These are phyloP conservation scores for Citrus inodora DNA, from an alignment of 345 rosid genomes.

Conservation along the genomic window DNA sequence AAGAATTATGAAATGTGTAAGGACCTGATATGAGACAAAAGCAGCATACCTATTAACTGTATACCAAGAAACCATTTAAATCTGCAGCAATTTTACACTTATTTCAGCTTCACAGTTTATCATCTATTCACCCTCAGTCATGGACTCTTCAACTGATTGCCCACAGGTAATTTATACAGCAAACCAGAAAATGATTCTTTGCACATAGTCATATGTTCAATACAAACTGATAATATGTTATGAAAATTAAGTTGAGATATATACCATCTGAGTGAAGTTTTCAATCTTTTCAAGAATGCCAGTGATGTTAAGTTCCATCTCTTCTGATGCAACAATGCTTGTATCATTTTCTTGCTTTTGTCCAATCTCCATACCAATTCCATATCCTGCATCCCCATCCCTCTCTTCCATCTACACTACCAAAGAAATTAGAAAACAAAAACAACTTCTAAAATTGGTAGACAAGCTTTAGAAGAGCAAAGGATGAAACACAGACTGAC, in stretches of 20 bases:
- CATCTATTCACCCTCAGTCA: not conserved
- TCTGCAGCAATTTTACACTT: not conserved
- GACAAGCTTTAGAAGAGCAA: conserved; percentile 3
- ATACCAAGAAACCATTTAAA: not conserved
- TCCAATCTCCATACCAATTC: conserved; percentile 23
- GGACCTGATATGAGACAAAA: too few species aligned
- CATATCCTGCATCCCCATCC: conserved; percentile 35
- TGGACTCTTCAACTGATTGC: not conserved
- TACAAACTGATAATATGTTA: not conserved
- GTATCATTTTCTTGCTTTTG: conserved; percentile 60
- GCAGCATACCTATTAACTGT: not conserved
- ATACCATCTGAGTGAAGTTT: conserved; percentile 73
- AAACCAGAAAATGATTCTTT: not conserved
- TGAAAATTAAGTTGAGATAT: not conserved
- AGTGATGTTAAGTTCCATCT: conserved; percentile 61
- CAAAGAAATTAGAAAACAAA: conserved; percentile 1
- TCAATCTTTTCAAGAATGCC: conserved; percentile 72
- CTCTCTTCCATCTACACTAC: conserved; percentile 45
- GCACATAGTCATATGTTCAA: not conserved
- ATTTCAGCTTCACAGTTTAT: not conserved
- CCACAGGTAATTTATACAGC: not conserved
- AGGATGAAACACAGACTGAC: conserved; percentile 6
- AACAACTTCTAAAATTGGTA: not conserved
- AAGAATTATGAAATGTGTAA: not conserved
- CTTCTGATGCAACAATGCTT: conserved; percentile 59